Base-by-base conservation (phyloP, 345 rosid genomes). In the Litchi chinensis region DNA sequence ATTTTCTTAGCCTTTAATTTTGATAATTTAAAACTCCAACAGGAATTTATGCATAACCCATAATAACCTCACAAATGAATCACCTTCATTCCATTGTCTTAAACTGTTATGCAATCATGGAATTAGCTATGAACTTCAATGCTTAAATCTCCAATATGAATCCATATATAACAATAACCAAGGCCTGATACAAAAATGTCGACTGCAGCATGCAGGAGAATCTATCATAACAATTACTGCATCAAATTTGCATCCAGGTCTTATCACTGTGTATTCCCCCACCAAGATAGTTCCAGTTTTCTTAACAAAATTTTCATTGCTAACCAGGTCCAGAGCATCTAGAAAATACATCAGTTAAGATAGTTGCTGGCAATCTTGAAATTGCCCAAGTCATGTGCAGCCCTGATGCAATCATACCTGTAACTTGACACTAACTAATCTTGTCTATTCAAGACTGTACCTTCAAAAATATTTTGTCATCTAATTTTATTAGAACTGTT, bases 301-400 rank as follows among this genome's bases (percentile, higher is more conserved):
- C 26, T 24, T 62, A 15, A 22, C 6, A 41, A 74, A 74, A 6
- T 22, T 46, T 26, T 21, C 19, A 63, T 12, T 19, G 8, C 24
- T 26, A 26, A 11, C 43, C 2, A 63, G 50, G 11, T 46, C 22
- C 69, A 63, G 15, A 44, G 43, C 18, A 46, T 64, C 60, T 39
- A 21, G 28, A 65, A 52, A n/a, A 3, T 24, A 26, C 19, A 13
- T 12, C 72, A 52, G 19, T 44, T 64, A 52, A 48, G 26, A 71
- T 18, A 60, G 13, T n/a, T 19, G 8, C 44, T 74, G 13, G 59
- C 43, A 32, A 63, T 68, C 63, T 44, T 12, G 24, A 65, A 68
- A 71, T 78, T 54, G 28, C 71, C 71, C 77, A 75, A 65, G 69
- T 71, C 79, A 79, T 24, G 75, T 74, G 67, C 65, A 63, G 41